Evolutionary conservation across 2,329 filamentous ascomycete species (phyloP), one percentile per base, ranked within the genome.

Genomic region (Colletotrichum scovillei): DNA sequence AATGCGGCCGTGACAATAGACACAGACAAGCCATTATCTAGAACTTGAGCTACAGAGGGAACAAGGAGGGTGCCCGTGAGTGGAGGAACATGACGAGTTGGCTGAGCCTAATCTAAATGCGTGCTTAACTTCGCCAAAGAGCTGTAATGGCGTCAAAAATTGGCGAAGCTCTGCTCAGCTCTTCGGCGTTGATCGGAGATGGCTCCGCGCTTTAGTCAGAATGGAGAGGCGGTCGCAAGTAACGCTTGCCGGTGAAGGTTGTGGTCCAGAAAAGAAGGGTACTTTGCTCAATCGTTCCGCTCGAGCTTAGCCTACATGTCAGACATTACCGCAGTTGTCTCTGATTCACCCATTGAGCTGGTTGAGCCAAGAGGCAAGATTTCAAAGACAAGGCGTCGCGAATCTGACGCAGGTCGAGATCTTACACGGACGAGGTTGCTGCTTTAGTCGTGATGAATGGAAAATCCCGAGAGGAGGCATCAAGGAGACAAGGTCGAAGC

Each of bases 51-150:
- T 28, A 52, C 12, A 9, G n/a, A 28, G 19, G 67, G 24, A 28
- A 65, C 67, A 70, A 57, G 60, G 26, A 58, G 60, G 26, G 53
- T 28, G 12, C 49, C 24, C 28, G 35, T 32, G 56, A 52, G 62
- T 35, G 52, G 46, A 57, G 56, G 64, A 57, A 58, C 35, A 73
- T 71, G 71, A 73, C 62, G 67, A 71, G 26, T 63, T 62, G 66
- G 32, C 42, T 64, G 66, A 60, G 57, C 46, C 63, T 62, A 62
- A 56, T 62, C 71, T 63, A 62, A 58, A 71, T 65, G 60, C 71
- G 46, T 70, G 58, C 32, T 55, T 46, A 46, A 38, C 28, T 35
- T 46, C 52, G 63, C n/a, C 32, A 7, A 26, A 59, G 28, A 32
- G 24, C 46, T 46, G 26, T 32, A 52, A 49, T 52, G 62, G 57